Conservation (phyloP, 768 basidiomycete species). For the Dacryopinax spathularia region DNA sequence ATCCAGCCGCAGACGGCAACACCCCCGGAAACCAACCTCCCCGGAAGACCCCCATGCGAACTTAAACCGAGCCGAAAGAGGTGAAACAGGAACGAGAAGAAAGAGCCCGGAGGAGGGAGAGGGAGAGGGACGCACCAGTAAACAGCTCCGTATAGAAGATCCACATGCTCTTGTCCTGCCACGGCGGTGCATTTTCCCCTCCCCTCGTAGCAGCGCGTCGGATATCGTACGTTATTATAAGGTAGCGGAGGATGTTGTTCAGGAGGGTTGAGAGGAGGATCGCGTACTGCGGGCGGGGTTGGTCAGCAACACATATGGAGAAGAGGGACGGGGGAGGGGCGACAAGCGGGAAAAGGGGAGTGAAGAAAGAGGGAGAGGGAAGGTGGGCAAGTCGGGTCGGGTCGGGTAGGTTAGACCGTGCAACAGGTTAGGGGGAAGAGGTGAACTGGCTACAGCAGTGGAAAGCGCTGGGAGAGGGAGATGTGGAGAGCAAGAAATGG, state of each 20-base stretch:
- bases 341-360: background rate
- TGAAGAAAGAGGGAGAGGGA: background rate
- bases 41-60: too few species aligned
- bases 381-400: background rate
- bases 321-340: background rate
- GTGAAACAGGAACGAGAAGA: background rate
- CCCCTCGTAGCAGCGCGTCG: conserved; percentile 62
- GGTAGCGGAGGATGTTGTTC: conserved; percentile 69
- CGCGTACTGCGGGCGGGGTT: conserved; percentile 46
- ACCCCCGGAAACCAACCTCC: background rate
- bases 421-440: too few species aligned
- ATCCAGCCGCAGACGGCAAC: too few species aligned
- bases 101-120: background rate
- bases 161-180: conserved; percentile 98
- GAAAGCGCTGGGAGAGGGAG: too few species aligned
- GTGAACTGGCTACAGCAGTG: too few species aligned
- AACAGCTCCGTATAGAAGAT: conserved; percentile 85
- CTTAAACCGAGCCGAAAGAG: background rate
- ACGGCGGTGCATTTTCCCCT: conserved; percentile 73
- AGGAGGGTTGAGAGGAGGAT: conserved; percentile 70
- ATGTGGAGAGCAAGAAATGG: too few species aligned
- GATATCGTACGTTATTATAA: conserved; percentile 67
- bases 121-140: conserved; percentile 46
- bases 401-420: conserved; percentile 8
- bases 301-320: background rate